Percentiles rank a stretch among this genome's conserved stretches.
Evolutionary conservation across 164 flowering plant genomes (phyloP).

Genomic region (Stephania japonica): DNA sequence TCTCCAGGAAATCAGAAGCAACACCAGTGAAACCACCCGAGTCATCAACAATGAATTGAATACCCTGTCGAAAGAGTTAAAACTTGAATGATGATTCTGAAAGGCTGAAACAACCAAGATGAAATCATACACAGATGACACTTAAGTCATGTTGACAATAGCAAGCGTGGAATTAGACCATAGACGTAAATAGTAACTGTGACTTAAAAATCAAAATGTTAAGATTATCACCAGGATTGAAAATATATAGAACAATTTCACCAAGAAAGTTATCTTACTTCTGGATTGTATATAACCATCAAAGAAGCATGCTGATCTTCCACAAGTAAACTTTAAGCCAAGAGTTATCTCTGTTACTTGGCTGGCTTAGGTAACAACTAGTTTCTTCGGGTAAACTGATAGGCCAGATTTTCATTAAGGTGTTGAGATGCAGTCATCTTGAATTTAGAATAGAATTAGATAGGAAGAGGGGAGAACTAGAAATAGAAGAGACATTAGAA

Average conservation of each 20-base stretch:
- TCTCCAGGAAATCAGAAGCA: constrained; percentile 75
- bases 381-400: neutral
- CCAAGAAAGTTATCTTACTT: neutral
- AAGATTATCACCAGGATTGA: too few species aligned
- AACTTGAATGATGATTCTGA: neutral
- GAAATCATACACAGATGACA: neutral
- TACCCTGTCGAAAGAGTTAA: constrained; percentile 48
- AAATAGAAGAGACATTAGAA: too few species aligned
- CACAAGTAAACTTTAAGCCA: neutral
- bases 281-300: neutral
- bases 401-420: neutral
- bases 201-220: too few species aligned
- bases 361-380: neutral
- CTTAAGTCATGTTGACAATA: too few species aligned
- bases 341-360: neutral
- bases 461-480: too few species aligned
- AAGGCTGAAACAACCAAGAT: neutral
- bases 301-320: neutral
- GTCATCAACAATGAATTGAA: constrained; percentile 84
- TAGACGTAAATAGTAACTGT: too few species aligned
- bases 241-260: neutral
- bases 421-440: neutral
- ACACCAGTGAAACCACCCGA: constrained; percentile 89
- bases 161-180: too few species aligned
- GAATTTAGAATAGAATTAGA: too few species aligned